phyloP scores from a whole-genome alignment of 176 grass and related monocot species.

The Oryza nivara region DNA sequence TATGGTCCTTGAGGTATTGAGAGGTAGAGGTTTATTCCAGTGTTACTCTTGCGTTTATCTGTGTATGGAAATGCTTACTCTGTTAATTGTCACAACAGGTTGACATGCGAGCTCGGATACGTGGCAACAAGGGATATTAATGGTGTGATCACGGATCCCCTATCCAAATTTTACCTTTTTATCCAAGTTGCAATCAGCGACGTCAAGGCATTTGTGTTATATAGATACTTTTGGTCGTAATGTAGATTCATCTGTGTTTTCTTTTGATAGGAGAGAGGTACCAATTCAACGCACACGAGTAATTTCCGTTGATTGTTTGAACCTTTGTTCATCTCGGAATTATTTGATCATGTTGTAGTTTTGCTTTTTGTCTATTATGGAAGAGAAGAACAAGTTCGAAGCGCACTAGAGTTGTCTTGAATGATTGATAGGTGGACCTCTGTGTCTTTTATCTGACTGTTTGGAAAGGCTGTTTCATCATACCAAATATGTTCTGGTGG shows the following conservation, averaged over 20 bases:
- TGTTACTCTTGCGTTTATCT: background rate
- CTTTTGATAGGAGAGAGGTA: background rate
- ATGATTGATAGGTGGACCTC: background rate
- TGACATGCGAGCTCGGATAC: slow-evolving; percentile 96
- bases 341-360: background rate
- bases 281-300: background rate
- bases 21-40: background rate
- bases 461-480: background rate
- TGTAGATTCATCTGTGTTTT: background rate
- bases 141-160: background rate
- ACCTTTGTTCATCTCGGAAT: background rate
- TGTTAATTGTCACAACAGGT: slow-evolving; percentile 62
- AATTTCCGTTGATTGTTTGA: slow-evolving; percentile 8
- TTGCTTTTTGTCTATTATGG: background rate
- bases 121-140: slow-evolving; percentile 94
- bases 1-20: background rate
- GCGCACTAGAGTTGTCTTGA: background rate
- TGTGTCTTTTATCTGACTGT: background rate
- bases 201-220: background rate
- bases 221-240: background rate
- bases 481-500: background rate
- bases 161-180: slow-evolving; percentile 3
- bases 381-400: background rate
- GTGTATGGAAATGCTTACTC: slow-evolving; percentile 24
- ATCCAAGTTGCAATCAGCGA: slow-evolving; percentile 10